Evolutionary conservation across 2,329 filamentous ascomycete genomes (phyloP).

Genomic region (Trichoderma atrobrunneum): DNA sequence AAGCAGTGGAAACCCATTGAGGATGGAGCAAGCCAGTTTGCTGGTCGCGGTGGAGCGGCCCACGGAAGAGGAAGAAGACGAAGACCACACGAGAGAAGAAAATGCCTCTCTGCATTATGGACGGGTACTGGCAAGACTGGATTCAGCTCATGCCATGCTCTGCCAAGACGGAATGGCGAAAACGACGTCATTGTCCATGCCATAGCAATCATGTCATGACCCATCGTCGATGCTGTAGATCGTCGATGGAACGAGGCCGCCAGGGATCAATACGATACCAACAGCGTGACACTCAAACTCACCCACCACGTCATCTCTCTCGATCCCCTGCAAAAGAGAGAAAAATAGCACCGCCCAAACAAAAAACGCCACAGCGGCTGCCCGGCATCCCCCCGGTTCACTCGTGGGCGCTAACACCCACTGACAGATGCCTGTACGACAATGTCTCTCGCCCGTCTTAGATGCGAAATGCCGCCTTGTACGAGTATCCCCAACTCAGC

Average conservation of each 20-base stretch:
- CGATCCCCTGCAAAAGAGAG: neutral
- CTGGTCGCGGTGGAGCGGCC: neutral
- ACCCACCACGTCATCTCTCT: neutral
- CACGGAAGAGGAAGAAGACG: neutral
- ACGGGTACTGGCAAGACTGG: neutral
- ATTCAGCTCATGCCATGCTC: neutral
- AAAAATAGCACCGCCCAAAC: neutral
- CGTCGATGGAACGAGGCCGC: neutral
- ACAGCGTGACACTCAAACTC: neutral
- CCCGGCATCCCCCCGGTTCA: constrained; percentile 2
- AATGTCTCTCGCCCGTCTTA: neutral
- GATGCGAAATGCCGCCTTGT: neutral
- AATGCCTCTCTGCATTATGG: neutral
- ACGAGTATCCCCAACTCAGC: neutral
- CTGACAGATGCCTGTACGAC: neutral
- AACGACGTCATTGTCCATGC: neutral
- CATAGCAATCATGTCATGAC: neutral
- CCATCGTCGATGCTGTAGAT: neutral
- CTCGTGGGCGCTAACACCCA: neutral
- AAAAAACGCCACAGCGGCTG: constrained; percentile 3
- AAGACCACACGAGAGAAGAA: neutral
- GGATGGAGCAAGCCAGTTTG: neutral
- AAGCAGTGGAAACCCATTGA: neutral
- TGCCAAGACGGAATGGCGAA: neutral
- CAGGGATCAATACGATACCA: neutral